Evolutionary conservation across 2,329 filamentous ascomycete species (phyloP).

Genomic region (Colletotrichum orbiculare): DNA sequence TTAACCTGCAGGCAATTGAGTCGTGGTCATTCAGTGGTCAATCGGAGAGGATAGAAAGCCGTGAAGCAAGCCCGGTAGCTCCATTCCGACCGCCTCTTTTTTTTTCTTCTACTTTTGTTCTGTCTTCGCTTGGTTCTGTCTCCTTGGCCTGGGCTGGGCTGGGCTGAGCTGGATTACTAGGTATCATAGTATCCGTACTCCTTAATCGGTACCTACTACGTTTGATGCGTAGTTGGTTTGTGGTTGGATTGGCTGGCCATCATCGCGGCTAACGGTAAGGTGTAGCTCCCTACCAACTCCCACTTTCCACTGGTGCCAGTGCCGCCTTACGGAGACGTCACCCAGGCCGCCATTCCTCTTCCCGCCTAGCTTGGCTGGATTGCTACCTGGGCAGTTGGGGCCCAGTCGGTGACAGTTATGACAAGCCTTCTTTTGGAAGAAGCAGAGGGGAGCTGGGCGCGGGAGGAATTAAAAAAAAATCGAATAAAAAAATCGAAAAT

Average conservation of each 20-base stretch:
- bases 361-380: too few species aligned
- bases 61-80: slow-evolving; percentile 7
- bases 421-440: slow-evolving; percentile 24
- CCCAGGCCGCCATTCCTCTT: not conserved
- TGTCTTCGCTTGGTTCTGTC: not conserved
- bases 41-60: slow-evolving; percentile 11
- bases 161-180: not conserved
- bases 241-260: not conserved
- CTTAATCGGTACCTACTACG: too few species aligned
- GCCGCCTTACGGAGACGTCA: not conserved
- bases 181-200: too few species aligned
- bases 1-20: slow-evolving; percentile 23
- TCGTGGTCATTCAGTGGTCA: slow-evolving; percentile 32
- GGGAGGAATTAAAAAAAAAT: too few species aligned
- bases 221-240: too few species aligned
- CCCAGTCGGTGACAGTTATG: slow-evolving; percentile 35
- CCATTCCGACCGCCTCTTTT: slow-evolving; percentile 37
- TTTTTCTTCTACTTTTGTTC: slow-evolving; percentile 18
- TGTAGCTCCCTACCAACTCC: slow-evolving; percentile 16
- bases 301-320: not conserved
- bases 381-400: not conserved
- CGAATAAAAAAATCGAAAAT: too few species aligned
- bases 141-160: not conserved
- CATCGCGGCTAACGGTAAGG: slow-evolving; percentile 33
- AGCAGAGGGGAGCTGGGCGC: not conserved